Conservation (phyloP, 2,329 filamentous ascomycete genomes). For the Cercospora beticola region DNA sequence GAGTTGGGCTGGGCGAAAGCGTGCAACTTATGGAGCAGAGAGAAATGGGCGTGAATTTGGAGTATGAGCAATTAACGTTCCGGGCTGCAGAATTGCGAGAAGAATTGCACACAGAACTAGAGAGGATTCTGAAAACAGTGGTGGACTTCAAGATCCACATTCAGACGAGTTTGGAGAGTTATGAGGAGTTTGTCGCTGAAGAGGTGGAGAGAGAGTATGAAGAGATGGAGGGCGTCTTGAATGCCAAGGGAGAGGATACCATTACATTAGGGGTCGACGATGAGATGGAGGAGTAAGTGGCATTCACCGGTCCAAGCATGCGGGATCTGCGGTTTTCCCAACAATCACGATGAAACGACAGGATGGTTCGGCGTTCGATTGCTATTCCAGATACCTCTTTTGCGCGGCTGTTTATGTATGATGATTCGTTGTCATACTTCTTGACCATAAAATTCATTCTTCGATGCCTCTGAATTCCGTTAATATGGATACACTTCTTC, state of each 20-base stretch:
- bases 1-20: conserved; percentile 75
- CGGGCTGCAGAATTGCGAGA: conserved; percentile 82
- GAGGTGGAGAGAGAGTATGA: conserved; percentile 71
- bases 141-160: conserved; percentile 99
- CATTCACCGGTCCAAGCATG: neutral
- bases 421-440: neutral
- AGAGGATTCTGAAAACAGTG: conserved; percentile 92
- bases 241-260: conserved; percentile 15
- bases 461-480: neutral
- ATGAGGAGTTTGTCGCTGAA: conserved; percentile 88
- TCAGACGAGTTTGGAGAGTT: conserved; percentile 88
- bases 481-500: neutral
- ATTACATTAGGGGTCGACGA: conserved; percentile 1
- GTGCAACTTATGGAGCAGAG: conserved; percentile 90
- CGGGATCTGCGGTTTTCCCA: neutral
- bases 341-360: conserved; percentile 2
- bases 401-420: neutral
- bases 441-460: neutral
- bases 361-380: neutral
- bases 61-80: conserved; percentile 93
- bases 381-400: neutral
- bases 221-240: conserved; percentile 47
- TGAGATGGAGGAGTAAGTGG: conserved; percentile 22
- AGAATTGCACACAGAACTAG: conserved; percentile 95
- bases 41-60: conserved; percentile 94